Percentiles rank a stretch among this genome's conserved stretches.
Evolutionary conservation across 1,139 yeast species (phyloP).

Genomic region (Magnusiomyces suaveolens): DNA sequence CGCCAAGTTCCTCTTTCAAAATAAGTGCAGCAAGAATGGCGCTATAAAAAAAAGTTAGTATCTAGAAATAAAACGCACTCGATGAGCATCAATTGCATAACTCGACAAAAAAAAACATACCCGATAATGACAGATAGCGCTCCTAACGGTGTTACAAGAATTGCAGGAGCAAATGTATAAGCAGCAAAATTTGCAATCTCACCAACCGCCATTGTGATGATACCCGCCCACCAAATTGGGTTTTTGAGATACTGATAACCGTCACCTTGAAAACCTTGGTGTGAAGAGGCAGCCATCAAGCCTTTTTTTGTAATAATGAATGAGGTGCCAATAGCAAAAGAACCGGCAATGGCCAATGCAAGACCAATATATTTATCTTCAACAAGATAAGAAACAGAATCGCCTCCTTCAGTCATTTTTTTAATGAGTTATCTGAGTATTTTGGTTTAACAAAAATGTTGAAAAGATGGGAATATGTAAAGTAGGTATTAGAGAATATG

Average conservation of each 20-base stretch:
- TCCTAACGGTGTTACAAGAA: constrained; percentile 83
- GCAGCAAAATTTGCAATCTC: constrained; percentile 93
- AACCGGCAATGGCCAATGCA: constrained; percentile 78
- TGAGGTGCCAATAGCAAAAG: constrained; percentile 83
- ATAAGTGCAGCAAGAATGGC: constrained; percentile 83
- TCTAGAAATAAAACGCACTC: background rate
- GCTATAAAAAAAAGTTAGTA: constrained; percentile 11
- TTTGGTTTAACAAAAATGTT: too few species aligned
- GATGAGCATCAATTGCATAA: background rate
- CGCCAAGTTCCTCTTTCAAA: constrained; percentile 76
- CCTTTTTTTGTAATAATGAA: constrained; percentile 88
- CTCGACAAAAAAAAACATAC: constrained; percentile 3
- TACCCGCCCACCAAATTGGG: constrained; percentile 96
- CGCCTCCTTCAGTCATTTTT: constrained; percentile 5
- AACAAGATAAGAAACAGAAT: constrained; percentile 17
- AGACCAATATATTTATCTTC: constrained; percentile 86
- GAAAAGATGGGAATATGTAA: background rate
- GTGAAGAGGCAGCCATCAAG: constrained; percentile 49
- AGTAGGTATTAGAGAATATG: too few species aligned
- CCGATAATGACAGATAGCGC: constrained; percentile 81
- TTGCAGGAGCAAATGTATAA: constrained; percentile 90
- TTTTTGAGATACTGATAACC: constrained; percentile 67
- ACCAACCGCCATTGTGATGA: constrained; percentile 83
- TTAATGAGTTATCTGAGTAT: too few species aligned
- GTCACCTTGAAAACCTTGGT: constrained; percentile 58